Conservation (phyloP, 208 protist genomes). For the Leishmania turanica region DNA sequence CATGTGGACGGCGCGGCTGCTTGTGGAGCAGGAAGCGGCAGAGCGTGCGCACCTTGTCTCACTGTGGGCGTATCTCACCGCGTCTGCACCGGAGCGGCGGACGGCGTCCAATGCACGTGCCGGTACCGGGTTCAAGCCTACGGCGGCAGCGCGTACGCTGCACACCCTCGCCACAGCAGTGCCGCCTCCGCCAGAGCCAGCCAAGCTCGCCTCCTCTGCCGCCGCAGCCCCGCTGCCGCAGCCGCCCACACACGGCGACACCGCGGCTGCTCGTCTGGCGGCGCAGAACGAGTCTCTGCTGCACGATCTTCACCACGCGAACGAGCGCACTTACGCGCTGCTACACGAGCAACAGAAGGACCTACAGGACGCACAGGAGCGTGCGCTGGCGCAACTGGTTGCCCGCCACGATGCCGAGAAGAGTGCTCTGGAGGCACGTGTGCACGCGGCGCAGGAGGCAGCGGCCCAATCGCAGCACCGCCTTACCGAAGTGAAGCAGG, state of each 20-base stretch:
- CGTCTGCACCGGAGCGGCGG: background rate
- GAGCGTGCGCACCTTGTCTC: slow-evolving; percentile 18
- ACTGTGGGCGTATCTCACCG: slow-evolving; percentile 4
- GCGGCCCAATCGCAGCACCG: slow-evolving; percentile 2
- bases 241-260: background rate
- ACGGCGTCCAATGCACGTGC: background rate
- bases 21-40: slow-evolving; percentile 29
- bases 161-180: background rate
- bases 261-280: slow-evolving; percentile 8
- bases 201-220: background rate
- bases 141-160: background rate
- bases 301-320: slow-evolving; percentile 3
- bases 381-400: slow-evolving; percentile 22
- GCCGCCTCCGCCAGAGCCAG: background rate
- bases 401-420: slow-evolving; percentile 32
- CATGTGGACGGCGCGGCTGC: slow-evolving; percentile 18
- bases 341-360: slow-evolving; percentile 14
- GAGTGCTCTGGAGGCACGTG: slow-evolving; percentile 7
- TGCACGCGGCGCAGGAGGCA: background rate
- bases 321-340: slow-evolving; percentile 4
- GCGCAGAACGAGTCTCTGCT: slow-evolving; percentile 18
- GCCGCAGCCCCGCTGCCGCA: background rate
- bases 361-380: slow-evolving; percentile 23
- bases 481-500: background rate
- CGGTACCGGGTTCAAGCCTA: background rate